Evolutionary conservation across 1,139 yeast species (phyloP).

Genomic region (Hemisphaericaspora subhashii): DNA sequence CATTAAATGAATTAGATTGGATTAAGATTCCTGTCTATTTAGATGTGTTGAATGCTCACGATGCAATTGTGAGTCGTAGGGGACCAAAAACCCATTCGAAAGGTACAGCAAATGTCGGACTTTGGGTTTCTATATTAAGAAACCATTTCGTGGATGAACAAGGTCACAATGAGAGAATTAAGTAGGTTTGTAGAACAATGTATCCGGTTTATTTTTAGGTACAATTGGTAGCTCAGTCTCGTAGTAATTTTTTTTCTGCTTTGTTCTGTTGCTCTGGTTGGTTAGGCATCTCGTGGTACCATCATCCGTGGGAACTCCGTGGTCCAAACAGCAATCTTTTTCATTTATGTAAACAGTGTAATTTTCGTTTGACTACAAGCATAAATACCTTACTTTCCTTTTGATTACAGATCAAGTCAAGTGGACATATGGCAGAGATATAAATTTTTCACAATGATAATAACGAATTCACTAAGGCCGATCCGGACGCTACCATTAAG

Average conservation of each 20-base stretch:
- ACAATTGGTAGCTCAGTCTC: no score
- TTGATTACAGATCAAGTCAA: no score
- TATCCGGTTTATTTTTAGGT: no score
- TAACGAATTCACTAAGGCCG: not conserved
- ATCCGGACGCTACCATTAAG: not conserved
- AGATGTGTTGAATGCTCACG: slow-evolving; percentile 71
- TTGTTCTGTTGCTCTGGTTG: no score
- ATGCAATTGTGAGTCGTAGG: slow-evolving; percentile 67
- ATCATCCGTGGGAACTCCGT: no score
- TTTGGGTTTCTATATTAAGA: slow-evolving; percentile 51
- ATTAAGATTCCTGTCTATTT: slow-evolving; percentile 63
- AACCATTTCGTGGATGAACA: slow-evolving; percentile 24
- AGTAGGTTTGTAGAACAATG: no score
- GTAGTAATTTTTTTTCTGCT: no score
- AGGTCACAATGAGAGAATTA: not conserved
- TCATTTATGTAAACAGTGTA: no score
- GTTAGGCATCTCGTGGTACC: no score
- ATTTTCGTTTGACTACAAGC: no score
- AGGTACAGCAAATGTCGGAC: slow-evolving; percentile 53
- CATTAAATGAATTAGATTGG: slow-evolving; percentile 61
- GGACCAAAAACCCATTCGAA: slow-evolving; percentile 56
- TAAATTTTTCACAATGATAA: not conserved
- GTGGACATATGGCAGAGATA: not conserved
- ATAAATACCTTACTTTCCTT: no score
- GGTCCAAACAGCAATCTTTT: no score